Percentiles rank a stretch among this genome's conserved stretches.
Evolutionary conservation across 2,329 filamentous ascomycete species (phyloP).

Genomic region (Trichoderma brevicompactum): DNA sequence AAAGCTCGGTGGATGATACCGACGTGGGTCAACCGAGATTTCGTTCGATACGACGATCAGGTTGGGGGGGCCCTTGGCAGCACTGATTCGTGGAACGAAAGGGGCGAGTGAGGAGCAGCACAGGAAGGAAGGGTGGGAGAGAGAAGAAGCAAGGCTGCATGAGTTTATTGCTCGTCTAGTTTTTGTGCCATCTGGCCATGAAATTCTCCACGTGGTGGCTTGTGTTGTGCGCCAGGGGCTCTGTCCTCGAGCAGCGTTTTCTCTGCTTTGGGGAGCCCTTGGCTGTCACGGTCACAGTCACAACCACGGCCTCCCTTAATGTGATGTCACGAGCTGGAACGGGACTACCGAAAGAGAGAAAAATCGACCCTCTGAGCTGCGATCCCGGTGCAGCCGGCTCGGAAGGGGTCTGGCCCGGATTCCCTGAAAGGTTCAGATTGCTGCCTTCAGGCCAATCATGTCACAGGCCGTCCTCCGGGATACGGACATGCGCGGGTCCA

Average conservation of each 20-base stretch:
- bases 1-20: slow-evolving; percentile 24
- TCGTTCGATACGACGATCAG: slow-evolving; percentile 21
- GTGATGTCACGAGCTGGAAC: slow-evolving; percentile 21
- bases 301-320: not conserved
- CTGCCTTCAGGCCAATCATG: slow-evolving; percentile 19
- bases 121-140: not conserved
- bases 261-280: not conserved
- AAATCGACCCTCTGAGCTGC: not conserved
- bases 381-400: slow-evolving; percentile 22
- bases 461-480: slow-evolving; percentile 21
- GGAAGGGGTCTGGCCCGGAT: slow-evolving; percentile 5
- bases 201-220: slow-evolving; percentile 19
- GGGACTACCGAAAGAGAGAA: not conserved
- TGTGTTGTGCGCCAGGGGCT: not conserved
- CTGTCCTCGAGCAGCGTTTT: not conserved
- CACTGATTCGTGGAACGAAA: slow-evolving; percentile 22
- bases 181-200: not conserved
- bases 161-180: not conserved
- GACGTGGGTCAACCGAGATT: slow-evolving; percentile 28
- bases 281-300: not conserved
- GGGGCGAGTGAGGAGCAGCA: slow-evolving; percentile 10
- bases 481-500: slow-evolving; percentile 20
- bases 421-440: slow-evolving; percentile 16
- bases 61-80: slow-evolving; percentile 16
- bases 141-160: slow-evolving; percentile 8